Evolutionary conservation across 2,329 filamentous ascomycete genomes (phyloP), one percentile per base, ranked within the genome.

Genomic region (Aspergillus novofumigatus): DNA sequence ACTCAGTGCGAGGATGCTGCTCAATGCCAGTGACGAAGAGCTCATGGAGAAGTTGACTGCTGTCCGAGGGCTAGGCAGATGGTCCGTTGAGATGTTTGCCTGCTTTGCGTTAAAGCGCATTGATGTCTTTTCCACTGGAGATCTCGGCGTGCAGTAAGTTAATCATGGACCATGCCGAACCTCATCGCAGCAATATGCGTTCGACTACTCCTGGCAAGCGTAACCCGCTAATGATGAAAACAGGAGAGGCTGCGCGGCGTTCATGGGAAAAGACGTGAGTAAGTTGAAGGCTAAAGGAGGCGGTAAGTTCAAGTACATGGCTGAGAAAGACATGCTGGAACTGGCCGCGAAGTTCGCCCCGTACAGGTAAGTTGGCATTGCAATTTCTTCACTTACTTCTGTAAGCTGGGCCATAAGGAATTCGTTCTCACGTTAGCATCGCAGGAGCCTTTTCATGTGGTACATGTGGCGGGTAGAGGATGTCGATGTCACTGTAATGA

Each of bases 291-390:
- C 78, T 38, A 90, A 86, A 62, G 86, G 86, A 26, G 87, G 87
- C 32, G 90, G 90, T 48, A 97, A 97, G 78, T 97, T 92, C 88
- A 97, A 97, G 79, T 99, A 97, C 73, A 96, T 97, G 92, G 84
- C 83, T 38, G 94, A 97, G 77, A 84, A 86, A 70, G 94, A 97
- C 59, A 97, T 99, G 94, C 72, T 88, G 59, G 89, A 92, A 63
- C 81, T 91, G 62, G 87, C 91, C 11, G 89, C 87, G 56, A 85
- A 81, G 69, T 99, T 96, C 73, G 82, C 83, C 57, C 94, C 93
- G 3, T 97, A 96, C 75, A 81, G 86, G 83, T 86, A 74, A 67
- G 77, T 77, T 57, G 3, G 20, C 47, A 20, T 14, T 6, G 11
- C 20, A 23, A 9, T 52, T 38, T 53, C 47, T 45, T 21, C 38